Conservation (phyloP, 352 stramenopile species). For the Pythium rishiriense region DNA sequence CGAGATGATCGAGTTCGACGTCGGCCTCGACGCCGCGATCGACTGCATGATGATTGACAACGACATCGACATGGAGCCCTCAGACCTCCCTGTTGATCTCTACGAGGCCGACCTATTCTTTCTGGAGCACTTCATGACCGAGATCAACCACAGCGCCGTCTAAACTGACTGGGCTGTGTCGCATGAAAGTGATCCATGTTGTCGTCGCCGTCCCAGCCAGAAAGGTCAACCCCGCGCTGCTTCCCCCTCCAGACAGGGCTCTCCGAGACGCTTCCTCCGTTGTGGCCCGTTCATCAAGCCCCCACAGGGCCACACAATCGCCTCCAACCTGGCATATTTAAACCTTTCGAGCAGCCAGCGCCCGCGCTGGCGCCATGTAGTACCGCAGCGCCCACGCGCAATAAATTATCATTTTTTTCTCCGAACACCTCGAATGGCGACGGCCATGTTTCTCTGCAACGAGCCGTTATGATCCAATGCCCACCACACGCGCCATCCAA, state of each 20-base stretch:
- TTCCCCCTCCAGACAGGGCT: slow-evolving; percentile 14
- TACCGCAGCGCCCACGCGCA: background rate
- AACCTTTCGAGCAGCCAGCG: background rate
- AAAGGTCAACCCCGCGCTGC: slow-evolving; percentile 1
- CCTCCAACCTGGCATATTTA: slow-evolving; percentile 17
- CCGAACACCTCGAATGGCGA: too few species aligned
- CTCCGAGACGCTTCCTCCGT: background rate
- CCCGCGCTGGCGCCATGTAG: background rate
- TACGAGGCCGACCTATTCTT: slow-evolving; percentile 83
- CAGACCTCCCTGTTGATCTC: slow-evolving; percentile 68
- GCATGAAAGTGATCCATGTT: slow-evolving; percentile 16
- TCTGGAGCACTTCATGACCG: slow-evolving; percentile 78
- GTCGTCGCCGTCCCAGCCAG: background rate
- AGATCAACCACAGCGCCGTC: slow-evolving; percentile 54
- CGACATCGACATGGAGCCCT: slow-evolving; percentile 76
- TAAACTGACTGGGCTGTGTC: slow-evolving; percentile 21
- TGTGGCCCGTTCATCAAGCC: too few species aligned
- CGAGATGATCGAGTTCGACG: slow-evolving; percentile 53
- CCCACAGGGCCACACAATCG: background rate
- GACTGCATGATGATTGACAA: slow-evolving; percentile 81
- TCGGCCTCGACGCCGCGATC: slow-evolving; percentile 65
- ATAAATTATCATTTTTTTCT: slow-evolving; percentile 10
- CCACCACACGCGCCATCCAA: background rate
- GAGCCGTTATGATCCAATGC: background rate
- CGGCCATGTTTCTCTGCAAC: background rate